Evolutionary conservation across 2,329 filamentous ascomycete species (phyloP).

Genomic region (Colletotrichum lentis): DNA sequence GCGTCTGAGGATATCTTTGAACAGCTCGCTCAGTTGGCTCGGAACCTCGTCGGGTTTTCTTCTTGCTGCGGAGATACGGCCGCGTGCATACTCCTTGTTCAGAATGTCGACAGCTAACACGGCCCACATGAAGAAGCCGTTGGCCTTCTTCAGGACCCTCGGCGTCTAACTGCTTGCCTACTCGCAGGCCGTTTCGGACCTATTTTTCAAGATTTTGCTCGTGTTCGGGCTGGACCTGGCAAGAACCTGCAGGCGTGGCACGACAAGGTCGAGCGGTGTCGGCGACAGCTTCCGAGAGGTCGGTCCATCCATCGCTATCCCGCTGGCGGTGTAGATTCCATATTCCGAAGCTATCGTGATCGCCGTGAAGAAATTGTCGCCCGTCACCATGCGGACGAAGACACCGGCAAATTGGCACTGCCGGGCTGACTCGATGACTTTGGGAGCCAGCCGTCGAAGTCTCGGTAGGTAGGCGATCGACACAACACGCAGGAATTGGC

Average conservation of each 20-base stretch:
- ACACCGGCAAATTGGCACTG: constrained; percentile 56
- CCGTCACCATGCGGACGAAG: constrained; percentile 58
- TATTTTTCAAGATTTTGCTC: constrained; percentile 44
- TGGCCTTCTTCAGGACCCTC: constrained; percentile 21
- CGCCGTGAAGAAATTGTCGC: constrained; percentile 68
- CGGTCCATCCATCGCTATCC: constrained; percentile 73
- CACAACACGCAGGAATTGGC: too few relatives aligned
- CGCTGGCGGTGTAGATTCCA: constrained; percentile 69
- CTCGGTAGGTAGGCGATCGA: constrained; percentile 33
- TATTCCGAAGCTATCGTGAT: constrained; percentile 78
- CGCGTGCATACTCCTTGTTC: constrained; percentile 46
- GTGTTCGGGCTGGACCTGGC: constrained; percentile 61
- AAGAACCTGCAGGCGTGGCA: constrained; percentile 70
- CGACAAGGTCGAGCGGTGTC: constrained; percentile 63
- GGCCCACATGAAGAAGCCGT: constrained; percentile 56
- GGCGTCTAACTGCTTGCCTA: background rate
- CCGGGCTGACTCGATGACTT: constrained; percentile 52
- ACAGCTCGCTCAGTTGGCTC: constrained; percentile 50
- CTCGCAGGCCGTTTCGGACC: constrained; percentile 41
- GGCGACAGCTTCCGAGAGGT: constrained; percentile 69
- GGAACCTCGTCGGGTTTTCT: constrained; percentile 48
- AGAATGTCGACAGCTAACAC: constrained; percentile 53
- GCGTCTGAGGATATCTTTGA: constrained; percentile 52
- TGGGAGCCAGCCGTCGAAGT: constrained; percentile 41
- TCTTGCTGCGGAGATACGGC: constrained; percentile 41